These are phyloP conservation scores for Myxozyma neotropica DNA, from an alignment of 805 yeast genomes.

Conservation along the genomic window DNA sequence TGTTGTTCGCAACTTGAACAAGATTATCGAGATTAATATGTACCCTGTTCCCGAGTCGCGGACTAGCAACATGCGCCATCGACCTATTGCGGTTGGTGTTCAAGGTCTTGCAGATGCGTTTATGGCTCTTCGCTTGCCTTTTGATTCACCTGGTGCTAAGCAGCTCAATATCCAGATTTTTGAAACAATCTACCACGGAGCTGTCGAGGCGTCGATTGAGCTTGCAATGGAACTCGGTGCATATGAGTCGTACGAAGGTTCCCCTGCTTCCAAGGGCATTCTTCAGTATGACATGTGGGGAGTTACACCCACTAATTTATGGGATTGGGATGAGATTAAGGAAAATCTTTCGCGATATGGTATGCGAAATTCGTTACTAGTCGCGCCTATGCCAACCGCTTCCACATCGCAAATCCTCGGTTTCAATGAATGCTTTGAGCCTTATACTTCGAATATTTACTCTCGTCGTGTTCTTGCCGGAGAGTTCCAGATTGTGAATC, in stretches of 20 bases:
- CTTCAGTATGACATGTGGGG: constrained; percentile 90
- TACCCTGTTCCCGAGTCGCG: constrained; percentile 83
- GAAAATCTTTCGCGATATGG: constrained; percentile 63
- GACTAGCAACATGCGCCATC: constrained; percentile 73
- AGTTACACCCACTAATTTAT: constrained; percentile 71
- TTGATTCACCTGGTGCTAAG: constrained; percentile 80
- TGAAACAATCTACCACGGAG: constrained; percentile 94
- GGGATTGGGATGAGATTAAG: constrained; percentile 84
- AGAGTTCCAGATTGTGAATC: constrained; percentile 90
- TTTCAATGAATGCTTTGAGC: constrained; percentile 93
- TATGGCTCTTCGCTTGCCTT: constrained; percentile 77
- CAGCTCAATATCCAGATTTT: constrained; percentile 79
- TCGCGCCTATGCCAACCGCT: constrained; percentile 98
- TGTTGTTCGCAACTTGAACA: constrained; percentile 75
- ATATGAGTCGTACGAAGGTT: constrained; percentile 74
- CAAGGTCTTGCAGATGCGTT: constrained; percentile 94
- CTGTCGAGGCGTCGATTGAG: constrained; percentile 84
- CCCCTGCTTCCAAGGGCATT: constrained; percentile 85
- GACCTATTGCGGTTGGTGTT: constrained; percentile 98
- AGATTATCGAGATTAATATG: constrained; percentile 77
- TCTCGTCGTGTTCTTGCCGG: constrained; percentile 90
- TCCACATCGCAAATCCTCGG: constrained; percentile 96
- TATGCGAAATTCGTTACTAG: constrained; percentile 79
- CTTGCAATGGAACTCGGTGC: constrained; percentile 69
- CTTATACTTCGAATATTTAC: constrained; percentile 90